Percentiles rank a stretch among this genome's conserved stretches.
Conservation (phyloP, 805 yeast genomes). For the Yarrowia phangngaensis region DNA sequence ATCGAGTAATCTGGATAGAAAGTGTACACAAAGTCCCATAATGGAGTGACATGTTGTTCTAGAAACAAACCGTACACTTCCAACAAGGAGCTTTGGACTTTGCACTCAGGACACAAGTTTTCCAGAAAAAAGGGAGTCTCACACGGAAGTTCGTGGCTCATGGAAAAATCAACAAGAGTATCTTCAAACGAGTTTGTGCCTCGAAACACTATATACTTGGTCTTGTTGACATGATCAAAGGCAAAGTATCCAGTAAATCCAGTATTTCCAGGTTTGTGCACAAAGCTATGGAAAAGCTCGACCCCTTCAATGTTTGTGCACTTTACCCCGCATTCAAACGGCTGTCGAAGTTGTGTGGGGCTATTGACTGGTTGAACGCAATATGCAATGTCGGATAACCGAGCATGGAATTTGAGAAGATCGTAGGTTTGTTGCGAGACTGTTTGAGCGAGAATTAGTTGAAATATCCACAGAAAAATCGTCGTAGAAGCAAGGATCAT, state of each 20-base stretch:
- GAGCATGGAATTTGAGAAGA: constrained; percentile 3
- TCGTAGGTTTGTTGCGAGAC: constrained; percentile 4
- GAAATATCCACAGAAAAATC: too few relatives aligned
- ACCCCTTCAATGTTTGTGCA: constrained; percentile 10
- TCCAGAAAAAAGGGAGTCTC: constrained; percentile 6
- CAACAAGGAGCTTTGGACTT: constrained; percentile 14
- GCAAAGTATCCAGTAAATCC: constrained; percentile 10
- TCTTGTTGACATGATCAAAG: constrained; percentile 18
- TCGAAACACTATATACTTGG: constrained; percentile 15
- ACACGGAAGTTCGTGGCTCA: constrained; percentile 6
- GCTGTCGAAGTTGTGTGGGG: constrained; percentile 13
- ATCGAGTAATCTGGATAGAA: constrained; percentile 3
- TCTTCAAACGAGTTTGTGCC: constrained; percentile 23
- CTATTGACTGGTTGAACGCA: constrained; percentile 11
- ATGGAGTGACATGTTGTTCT: neutral
- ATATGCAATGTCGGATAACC: constrained; percentile 10
- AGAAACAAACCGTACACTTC: constrained; percentile 3
- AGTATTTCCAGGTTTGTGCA: neutral
- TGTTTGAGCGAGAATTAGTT: too few relatives aligned
- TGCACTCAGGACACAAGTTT: constrained; percentile 3
- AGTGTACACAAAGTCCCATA: constrained; percentile 4
- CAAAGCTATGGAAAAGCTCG: constrained; percentile 8
- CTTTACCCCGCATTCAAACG: constrained; percentile 14
- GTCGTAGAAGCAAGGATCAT: too few relatives aligned
- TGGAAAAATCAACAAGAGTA: constrained; percentile 11